phyloP scores from a whole-genome alignment of 805 yeast genomes.

The Suhomyces emberorum region DNA sequence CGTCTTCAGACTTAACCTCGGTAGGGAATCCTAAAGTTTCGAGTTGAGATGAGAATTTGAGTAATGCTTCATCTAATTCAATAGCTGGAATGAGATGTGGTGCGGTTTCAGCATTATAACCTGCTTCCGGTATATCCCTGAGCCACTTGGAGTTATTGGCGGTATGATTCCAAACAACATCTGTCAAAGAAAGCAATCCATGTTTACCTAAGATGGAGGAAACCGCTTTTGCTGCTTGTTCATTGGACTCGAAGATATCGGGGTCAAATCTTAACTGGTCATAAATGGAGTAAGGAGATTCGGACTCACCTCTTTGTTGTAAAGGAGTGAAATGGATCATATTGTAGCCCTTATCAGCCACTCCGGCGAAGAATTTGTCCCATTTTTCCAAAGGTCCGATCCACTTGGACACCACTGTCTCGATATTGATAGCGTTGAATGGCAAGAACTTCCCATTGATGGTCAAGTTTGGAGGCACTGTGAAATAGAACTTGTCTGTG shows the following conservation, averaged over 20 bases:
- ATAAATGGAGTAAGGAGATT: conserved; percentile 89
- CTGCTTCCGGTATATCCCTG: conserved; percentile 81
- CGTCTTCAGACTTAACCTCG: conserved; percentile 46
- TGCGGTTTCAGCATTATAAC: conserved; percentile 81
- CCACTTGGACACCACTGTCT: conserved; percentile 89
- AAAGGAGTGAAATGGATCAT: conserved; percentile 96
- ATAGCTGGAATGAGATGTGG: conserved; percentile 86
- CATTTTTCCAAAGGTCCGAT: conserved; percentile 68
- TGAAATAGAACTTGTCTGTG: conserved; percentile 67
- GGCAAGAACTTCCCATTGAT: conserved; percentile 58
- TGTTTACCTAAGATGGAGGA: conserved; percentile 48
- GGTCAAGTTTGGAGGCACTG: conserved; percentile 72
- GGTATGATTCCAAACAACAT: conserved; percentile 92
- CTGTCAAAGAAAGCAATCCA: conserved; percentile 76
- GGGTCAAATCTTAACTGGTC: conserved; percentile 84
- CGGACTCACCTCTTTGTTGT: conserved; percentile 82
- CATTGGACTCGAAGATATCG: conserved; percentile 48
- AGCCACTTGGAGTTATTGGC: conserved; percentile 90
- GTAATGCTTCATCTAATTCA: conserved; percentile 69
- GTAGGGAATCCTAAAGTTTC: conserved; percentile 60
- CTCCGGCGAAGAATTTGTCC: conserved; percentile 59
- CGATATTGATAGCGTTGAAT: conserved; percentile 75
- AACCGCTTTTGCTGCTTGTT: conserved; percentile 54
- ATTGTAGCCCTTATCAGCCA: conserved; percentile 79
- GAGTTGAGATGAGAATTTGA: conserved; percentile 62